A percentile compares a stretch with the other conserved stretches of the same genome.
Conservation (phyloP, 2,329 filamentous ascomycete genomes). For the Paraphaeosphaeria minitans region DNA sequence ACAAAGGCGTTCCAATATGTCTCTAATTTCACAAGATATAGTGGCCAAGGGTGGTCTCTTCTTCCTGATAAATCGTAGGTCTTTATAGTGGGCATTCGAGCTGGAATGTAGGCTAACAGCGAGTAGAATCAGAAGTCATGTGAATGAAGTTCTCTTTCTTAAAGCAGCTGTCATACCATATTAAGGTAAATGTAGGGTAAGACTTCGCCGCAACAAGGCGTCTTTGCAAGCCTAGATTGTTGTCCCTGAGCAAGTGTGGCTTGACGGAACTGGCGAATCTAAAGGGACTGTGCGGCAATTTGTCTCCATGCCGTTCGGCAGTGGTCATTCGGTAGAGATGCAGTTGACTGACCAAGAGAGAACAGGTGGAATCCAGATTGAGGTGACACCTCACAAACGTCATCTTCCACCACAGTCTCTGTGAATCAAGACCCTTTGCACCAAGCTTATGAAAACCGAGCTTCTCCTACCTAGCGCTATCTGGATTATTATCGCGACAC, state of each 20-base stretch:
- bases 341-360: conserved; percentile 29
- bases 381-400: conserved; percentile 47
- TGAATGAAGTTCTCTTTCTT: neutral
- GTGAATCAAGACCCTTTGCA: too few relatives aligned
- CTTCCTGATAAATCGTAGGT: conserved; percentile 58
- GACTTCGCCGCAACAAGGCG: neutral
- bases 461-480: conserved; percentile 51
- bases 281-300: conserved; percentile 54
- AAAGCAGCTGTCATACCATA: conserved; percentile 49
- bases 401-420: conserved; percentile 75
- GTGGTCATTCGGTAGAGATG: conserved; percentile 53
- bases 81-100: neutral
- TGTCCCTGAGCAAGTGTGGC: conserved; percentile 47
- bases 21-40: conserved; percentile 43
- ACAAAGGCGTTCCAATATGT: conserved; percentile 26
- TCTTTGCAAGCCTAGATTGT: conserved; percentile 53
- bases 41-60: conserved; percentile 52
- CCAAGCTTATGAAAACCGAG: too few relatives aligned
- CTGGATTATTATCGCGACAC: neutral
- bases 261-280: conserved; percentile 49
- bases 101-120: neutral
- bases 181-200: conserved; percentile 49
- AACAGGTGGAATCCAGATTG: conserved; percentile 46
- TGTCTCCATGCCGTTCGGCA: conserved; percentile 52
- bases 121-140: neutral